Base-by-base conservation (phyloP, 192 early-diverging fungal species). In the Diversispora epigaea region DNA sequence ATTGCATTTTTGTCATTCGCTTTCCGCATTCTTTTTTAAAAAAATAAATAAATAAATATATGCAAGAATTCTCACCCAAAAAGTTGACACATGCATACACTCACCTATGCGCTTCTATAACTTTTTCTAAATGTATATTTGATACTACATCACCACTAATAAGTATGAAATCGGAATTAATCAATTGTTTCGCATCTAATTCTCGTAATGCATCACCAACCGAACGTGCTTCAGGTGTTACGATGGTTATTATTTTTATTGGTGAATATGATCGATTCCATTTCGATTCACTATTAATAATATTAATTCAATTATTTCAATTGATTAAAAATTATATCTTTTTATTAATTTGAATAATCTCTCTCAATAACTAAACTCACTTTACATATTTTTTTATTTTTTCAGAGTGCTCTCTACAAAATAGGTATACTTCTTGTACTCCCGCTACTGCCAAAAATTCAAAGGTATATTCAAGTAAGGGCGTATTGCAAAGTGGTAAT, bases 401-500 rank as follows among this genome's bases (percentile, higher is more conserved):
- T 8, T 97, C 92, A 9, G 91, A 82, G 79, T 97, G 95, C 14
- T 91, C 84, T 68, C 90, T 89, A 83, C 94, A 94, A 52, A 97
- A 84, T 66, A 99, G 77, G 74, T 92, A 91, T 19, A 96, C 86
- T 76, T 97, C 93, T 68, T 92, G 84, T 2, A 98, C 93, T 40
- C 92, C 93, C 7, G 94, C 90, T 5, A 89, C 83, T 6, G 95
- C 95, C 25, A 99, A 84, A 63, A 94, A 88, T 79, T 99, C 98
- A 52, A 99, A 86, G 0, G 96, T 95, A 79, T 99, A 98, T 78
- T 98, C 95, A 76, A 99, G 92, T 75, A 99, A 83, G 0, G 98
- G 98, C 39, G 96, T 92, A 80, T 99, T 99, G 83, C 91, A 93
- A 25, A 99, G 86, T 17, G 95, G 95, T 65, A 98, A 82, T 77